Base-by-base conservation (phyloP, 1,139 yeast genomes). In the Sugiyamaella japonica region DNA sequence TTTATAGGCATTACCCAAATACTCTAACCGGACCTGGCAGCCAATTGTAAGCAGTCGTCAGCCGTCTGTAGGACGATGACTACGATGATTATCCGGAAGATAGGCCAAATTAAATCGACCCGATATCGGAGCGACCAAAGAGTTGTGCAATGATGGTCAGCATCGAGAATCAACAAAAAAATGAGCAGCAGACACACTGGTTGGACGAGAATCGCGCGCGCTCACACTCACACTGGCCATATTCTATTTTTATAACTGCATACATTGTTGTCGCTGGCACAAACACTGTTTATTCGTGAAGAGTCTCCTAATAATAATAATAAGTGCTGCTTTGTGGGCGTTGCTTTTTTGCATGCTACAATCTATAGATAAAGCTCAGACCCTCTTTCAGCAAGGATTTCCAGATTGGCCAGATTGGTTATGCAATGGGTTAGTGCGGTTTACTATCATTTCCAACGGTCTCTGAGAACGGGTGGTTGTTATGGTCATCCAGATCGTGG, bases 11-110 rank as follows among this genome's bases (percentile, higher is more conserved):
- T 3, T 20, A 29, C 34, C 7, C 34, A 29, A 29, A 29, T 8
- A 47, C 37, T 25, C 50, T 47, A 47, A 34, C 50, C 50, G 23
- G 50, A 47, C 37, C 34, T 34, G 49, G 50, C 38, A 47, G 23
- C 38, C 28, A 47, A 20, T 20, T 12, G 9, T 17, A 6, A 10
- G 8, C n/a, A 29, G 34, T 13, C 1, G 7, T 45, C 25, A 32
- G 32, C 49, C 41, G 41, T 29, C 9, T 34, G 9, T 42, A 12
- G 12, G n/a, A 29, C n/a, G 7, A 29, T 12, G 34, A 12, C n/a
- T 29, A 29, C 7, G 10, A 29, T 29, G 34, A 29, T 10, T 9
- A 29, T 3, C 34, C 8, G 6, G 25, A 20, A 3, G 25, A 20
- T 6, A 20, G 25, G 5, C 5, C 25, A 20, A 20, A 20, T 20